These are phyloP conservation scores for Aurinia saxatilis DNA, from an alignment of 345 rosid species.

Conservation along the genomic window DNA sequence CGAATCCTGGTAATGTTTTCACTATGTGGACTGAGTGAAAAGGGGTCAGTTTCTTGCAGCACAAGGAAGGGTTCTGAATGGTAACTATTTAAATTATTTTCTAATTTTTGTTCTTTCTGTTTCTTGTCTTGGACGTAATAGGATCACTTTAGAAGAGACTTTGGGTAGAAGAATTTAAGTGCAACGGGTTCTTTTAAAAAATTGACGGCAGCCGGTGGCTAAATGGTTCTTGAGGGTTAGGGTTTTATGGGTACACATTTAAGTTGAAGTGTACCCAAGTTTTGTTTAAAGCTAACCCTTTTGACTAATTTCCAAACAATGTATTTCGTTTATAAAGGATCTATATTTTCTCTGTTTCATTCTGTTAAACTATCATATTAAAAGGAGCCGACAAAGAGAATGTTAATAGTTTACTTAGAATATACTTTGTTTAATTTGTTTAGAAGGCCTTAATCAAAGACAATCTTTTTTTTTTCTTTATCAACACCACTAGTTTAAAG, in stretches of 20 bases:
- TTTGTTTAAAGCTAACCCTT: conserved; percentile 30
- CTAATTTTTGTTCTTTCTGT: neutral
- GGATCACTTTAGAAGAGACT: conserved; percentile 12
- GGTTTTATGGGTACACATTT: conserved; percentile 25
- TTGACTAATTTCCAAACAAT: conserved; percentile 16
- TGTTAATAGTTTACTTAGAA: neutral
- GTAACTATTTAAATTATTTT: neutral
- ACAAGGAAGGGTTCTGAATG: conserved; percentile 5
- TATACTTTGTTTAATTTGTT: neutral
- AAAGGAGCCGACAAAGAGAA: conserved; percentile 1
- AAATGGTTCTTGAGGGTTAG: conserved; percentile 31
- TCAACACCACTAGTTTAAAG: neutral
- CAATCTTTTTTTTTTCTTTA: neutral
- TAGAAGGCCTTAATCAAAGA: neutral
- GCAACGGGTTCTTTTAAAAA: conserved; percentile 1
- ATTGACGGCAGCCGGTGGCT: conserved; percentile 19
- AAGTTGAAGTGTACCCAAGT: conserved; percentile 22
- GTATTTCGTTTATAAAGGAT: conserved; percentile 16
- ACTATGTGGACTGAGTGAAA: conserved; percentile 85
- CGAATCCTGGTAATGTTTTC: conserved; percentile 63
- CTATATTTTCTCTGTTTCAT: neutral
- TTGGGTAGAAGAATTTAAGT: conserved; percentile 12
- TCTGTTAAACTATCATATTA: neutral
- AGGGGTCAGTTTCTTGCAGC: conserved; percentile 10
- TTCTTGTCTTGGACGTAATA: conserved; percentile 15